A percentile compares a stretch with the other conserved stretches of the same genome.
Conservation (phyloP, 805 yeast genomes). For the Metschnikowia vanudenii region DNA sequence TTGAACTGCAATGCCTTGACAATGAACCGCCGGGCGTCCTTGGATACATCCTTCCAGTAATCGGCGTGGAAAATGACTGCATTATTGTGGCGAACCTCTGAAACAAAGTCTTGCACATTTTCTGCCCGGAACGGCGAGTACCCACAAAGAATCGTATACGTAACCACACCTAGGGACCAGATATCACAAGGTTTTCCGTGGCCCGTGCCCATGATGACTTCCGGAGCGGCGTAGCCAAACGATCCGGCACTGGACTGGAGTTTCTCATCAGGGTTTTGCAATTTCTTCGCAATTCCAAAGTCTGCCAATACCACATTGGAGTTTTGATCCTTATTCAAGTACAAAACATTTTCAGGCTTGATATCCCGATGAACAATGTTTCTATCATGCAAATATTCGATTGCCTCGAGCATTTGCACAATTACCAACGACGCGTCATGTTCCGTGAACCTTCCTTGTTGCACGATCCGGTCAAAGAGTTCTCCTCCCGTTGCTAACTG, state of each 20-base stretch:
- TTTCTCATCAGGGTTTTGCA: conserved; percentile 57
- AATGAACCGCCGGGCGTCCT: conserved; percentile 79
- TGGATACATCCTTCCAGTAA: conserved; percentile 81
- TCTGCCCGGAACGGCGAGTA: conserved; percentile 90
- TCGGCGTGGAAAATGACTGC: conserved; percentile 84
- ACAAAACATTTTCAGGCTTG: conserved; percentile 90
- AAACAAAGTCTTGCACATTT: conserved; percentile 72
- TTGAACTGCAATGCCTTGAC: conserved; percentile 65
- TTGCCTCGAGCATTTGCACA: conserved; percentile 72
- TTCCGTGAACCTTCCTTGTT: conserved; percentile 83
- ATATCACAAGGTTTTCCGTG: conserved; percentile 96
- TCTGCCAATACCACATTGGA: conserved; percentile 87
- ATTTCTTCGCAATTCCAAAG: conserved; percentile 88
- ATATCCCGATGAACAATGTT: conserved; percentile 92
- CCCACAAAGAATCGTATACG: conserved; percentile 88
- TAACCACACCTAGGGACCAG: conserved; percentile 93
- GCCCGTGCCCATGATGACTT: conserved; percentile 74
- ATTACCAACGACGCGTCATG: conserved; percentile 77
- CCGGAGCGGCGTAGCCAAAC: conserved; percentile 97
- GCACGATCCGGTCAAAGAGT: conserved; percentile 80
- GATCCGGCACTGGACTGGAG: conserved; percentile 82
- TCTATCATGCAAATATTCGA: conserved; percentile 68
- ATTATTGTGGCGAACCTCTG: conserved; percentile 68
- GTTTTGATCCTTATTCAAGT: conserved; percentile 50
- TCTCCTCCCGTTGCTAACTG: conserved; percentile 97